These are phyloP conservation scores for Sugiyamaella japonica DNA, from an alignment of 1,139 yeast species.

Conservation along the genomic window DNA sequence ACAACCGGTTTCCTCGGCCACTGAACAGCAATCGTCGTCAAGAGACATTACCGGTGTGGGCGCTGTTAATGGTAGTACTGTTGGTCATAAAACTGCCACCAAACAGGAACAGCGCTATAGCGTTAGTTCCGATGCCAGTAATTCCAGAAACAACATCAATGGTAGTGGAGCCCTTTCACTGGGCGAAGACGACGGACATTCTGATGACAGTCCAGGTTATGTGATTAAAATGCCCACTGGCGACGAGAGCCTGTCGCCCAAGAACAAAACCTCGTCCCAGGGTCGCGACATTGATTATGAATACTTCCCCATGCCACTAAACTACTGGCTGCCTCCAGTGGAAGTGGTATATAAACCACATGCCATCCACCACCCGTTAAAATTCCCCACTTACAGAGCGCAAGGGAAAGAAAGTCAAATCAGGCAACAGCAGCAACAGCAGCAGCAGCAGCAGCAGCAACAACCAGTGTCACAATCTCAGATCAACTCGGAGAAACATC, in stretches of 20 bases:
- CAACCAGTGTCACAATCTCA: constrained; percentile 8
- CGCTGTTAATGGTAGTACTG: not conserved
- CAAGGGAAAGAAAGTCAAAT: constrained; percentile 19
- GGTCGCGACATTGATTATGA: constrained; percentile 43
- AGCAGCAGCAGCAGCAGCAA: constrained; percentile 2
- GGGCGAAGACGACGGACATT: constrained; percentile 17
- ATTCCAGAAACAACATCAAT: constrained; percentile 7
- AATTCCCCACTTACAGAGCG: constrained; percentile 28
- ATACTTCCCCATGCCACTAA: constrained; percentile 57
- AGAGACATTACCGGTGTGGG: not conserved
- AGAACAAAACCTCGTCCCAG: constrained; percentile 9
- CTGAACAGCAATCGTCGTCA: not conserved
- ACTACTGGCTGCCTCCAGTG: constrained; percentile 59
- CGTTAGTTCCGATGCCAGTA: constrained; percentile 7
- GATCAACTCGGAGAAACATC: constrained; percentile 12
- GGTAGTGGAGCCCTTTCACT: constrained; percentile 14
- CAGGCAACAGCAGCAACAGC: constrained; percentile 2
- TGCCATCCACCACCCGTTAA: constrained; percentile 49
- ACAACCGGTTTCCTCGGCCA: not conserved
- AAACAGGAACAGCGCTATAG: constrained; percentile 7
- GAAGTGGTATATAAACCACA: constrained; percentile 63
- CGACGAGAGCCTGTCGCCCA: constrained; percentile 15
- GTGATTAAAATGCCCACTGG: constrained; percentile 17
- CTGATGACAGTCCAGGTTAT: constrained; percentile 18
- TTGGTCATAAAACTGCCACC: not conserved